Conservation (phyloP, 78 protist genomes). For the Chrysochromulina parva region DNA sequence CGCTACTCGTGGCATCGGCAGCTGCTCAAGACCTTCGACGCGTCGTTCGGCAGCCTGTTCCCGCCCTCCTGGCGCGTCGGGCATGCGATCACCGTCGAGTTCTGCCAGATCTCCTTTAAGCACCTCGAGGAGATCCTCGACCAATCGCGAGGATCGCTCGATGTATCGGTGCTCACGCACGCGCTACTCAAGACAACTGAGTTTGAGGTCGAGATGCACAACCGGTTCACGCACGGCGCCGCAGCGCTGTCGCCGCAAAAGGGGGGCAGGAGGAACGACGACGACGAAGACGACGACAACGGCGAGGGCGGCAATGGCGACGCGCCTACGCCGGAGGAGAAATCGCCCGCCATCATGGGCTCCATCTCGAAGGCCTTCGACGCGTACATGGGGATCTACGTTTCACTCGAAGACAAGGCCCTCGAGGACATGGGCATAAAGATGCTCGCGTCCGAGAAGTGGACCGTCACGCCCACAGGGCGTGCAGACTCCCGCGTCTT, state of each 20-base stretch:
- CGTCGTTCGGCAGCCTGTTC: neutral
- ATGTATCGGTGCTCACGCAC: conserved; percentile 30
- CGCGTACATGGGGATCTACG: conserved; percentile 30
- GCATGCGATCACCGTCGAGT: conserved; percentile 13
- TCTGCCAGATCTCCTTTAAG: conserved; percentile 33
- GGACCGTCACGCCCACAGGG: neutral
- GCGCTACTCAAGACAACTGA: conserved; percentile 21
- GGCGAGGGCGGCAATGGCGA: neutral
- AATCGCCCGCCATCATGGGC: neutral
- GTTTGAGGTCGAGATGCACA: neutral
- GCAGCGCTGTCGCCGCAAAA: too few relatives aligned
- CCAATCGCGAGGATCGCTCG: neutral
- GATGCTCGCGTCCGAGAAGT: neutral
- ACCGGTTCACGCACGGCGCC: neutral
- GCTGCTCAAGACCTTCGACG: neutral
- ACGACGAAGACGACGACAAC: too few relatives aligned
- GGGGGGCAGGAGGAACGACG: too few relatives aligned
- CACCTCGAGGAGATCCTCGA: neutral
- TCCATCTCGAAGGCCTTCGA: conserved; percentile 19
- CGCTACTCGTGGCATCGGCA: conserved; percentile 28
- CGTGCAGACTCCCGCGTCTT: neutral
- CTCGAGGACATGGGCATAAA: too few relatives aligned
- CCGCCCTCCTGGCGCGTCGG: conserved; percentile 33
- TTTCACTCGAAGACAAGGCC: neutral
- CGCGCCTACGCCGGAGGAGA: neutral